Evolutionary conservation across 176 grass and related monocot genomes (phyloP).

Genomic region (Microstegium vimineum): DNA sequence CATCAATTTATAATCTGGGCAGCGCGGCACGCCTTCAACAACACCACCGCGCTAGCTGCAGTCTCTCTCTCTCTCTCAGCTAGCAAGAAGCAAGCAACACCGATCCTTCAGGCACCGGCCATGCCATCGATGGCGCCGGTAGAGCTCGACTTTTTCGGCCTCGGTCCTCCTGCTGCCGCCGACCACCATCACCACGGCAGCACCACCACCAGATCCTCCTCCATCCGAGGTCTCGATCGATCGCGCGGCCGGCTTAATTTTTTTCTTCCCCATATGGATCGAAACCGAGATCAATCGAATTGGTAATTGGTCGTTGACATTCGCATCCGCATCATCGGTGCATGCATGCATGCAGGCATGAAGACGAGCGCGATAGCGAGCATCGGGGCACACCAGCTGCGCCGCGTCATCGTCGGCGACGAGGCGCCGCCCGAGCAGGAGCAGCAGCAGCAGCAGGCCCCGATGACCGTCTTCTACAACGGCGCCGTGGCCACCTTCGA

Average conservation of each 20-base stretch:
- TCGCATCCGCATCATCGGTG: not conserved
- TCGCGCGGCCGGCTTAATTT: not conserved
- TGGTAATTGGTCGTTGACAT: not conserved
- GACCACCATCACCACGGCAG: not conserved
- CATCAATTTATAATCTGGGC: too few relatives aligned
- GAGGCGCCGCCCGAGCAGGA: not conserved
- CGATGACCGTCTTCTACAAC: conserved; percentile 80
- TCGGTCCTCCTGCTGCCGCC: not conserved
- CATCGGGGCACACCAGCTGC: conserved; percentile 50
- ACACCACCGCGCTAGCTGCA: too few relatives aligned
- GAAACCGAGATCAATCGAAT: too few relatives aligned
- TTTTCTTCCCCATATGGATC: not conserved
- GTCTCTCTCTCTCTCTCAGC: too few relatives aligned
- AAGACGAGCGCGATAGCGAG: conserved; percentile 62
- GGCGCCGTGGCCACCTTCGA: conserved; percentile 62
- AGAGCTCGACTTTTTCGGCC: conserved; percentile 50
- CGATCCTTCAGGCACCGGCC: too few relatives aligned
- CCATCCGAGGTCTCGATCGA: conserved; percentile 29
- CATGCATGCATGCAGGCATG: conserved; percentile 25
- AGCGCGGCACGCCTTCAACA: too few relatives aligned
- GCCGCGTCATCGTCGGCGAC: conserved; percentile 37
- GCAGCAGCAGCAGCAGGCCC: conserved; percentile 4
- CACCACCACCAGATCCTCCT: not conserved
- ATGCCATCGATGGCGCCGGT: conserved; percentile 26
- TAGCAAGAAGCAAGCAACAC: too few relatives aligned